phyloP scores from a whole-genome alignment of 2,329 filamentous ascomycete genomes.

The Trematosphaeria pertusa region DNA sequence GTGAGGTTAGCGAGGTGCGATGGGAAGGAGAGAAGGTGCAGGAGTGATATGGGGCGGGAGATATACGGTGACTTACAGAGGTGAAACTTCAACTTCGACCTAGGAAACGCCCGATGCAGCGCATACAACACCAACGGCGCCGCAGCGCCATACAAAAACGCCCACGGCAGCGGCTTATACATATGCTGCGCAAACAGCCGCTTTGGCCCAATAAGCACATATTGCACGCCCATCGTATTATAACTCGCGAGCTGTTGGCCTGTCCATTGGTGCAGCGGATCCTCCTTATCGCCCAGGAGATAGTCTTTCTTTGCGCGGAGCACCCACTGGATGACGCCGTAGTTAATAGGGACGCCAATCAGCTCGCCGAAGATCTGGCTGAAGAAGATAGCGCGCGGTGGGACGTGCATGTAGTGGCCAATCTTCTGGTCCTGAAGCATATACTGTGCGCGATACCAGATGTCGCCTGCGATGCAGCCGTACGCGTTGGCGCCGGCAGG shows the following conservation, averaged over 20 bases:
- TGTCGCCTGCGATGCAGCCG: constrained; percentile 65
- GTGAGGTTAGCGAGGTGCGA: background rate
- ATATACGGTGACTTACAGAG: constrained; percentile 38
- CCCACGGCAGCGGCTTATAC: constrained; percentile 59
- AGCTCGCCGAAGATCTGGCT: constrained; percentile 66
- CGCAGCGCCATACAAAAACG: constrained; percentile 59
- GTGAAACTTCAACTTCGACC: constrained; percentile 60
- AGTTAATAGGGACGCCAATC: constrained; percentile 67
- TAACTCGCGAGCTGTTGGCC: constrained; percentile 60
- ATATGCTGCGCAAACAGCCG: constrained; percentile 58
- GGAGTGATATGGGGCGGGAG: background rate
- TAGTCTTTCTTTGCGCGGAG: constrained; percentile 64
- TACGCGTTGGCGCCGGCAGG: constrained; percentile 66
- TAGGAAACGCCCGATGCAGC: constrained; percentile 62
- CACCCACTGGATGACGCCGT: constrained; percentile 67
- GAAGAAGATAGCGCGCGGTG: constrained; percentile 66
- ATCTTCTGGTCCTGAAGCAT: constrained; percentile 70
- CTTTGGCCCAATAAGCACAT: constrained; percentile 63
- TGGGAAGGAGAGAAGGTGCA: background rate
- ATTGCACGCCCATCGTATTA: constrained; percentile 65
- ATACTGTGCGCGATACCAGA: constrained; percentile 56
- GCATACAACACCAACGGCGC: constrained; percentile 57
- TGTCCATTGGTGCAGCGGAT: constrained; percentile 68
- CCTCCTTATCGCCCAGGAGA: constrained; percentile 57
- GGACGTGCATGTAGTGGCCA: constrained; percentile 69